A percentile compares a stretch with the other conserved stretches of the same genome.
phyloP scores from a whole-genome alignment of 2,329 filamentous ascomycete species.

The Fusarium sp. region DNA sequence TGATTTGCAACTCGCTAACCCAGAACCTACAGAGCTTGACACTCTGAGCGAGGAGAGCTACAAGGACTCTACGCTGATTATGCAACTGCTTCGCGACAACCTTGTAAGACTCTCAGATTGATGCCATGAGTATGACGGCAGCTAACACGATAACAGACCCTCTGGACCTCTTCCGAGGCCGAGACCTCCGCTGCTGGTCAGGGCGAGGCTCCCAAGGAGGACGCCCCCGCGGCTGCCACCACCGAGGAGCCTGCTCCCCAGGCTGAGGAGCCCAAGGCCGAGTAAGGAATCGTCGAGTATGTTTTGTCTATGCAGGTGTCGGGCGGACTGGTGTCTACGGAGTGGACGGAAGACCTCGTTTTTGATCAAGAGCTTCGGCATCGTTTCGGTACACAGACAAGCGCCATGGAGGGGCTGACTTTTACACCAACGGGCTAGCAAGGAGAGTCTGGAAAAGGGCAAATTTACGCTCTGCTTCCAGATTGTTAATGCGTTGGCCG shows the following conservation, averaged over 20 bases:
- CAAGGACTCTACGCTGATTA: conserved; percentile 98
- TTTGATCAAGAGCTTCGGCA: conserved; percentile 61
- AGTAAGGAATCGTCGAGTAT: conserved; percentile 59
- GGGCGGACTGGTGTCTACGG: conserved; percentile 71
- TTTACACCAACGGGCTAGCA: conserved; percentile 53
- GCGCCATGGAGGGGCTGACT: conserved; percentile 52
- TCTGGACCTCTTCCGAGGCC: conserved; percentile 99
- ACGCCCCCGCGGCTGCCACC: conserved; percentile 63
- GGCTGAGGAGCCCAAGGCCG: conserved; percentile 75
- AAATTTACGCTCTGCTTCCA: conserved; percentile 65
- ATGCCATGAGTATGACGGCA: neutral
- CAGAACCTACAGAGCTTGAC: conserved; percentile 77
- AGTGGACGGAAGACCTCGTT: conserved; percentile 70
- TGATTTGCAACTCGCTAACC: conserved; percentile 2
- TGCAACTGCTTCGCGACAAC: conserved; percentile 98
- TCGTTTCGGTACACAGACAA: conserved; percentile 60
- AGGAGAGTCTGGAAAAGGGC: conserved; percentile 57
- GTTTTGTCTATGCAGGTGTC: conserved; percentile 51
- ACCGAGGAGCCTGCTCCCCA: conserved; percentile 66
- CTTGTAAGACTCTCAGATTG: conserved; percentile 68
- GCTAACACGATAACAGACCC: conserved; percentile 72
- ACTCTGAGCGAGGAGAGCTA: conserved; percentile 98
- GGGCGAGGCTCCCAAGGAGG: conserved; percentile 60
- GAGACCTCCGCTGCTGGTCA: conserved; percentile 75
- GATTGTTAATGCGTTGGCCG: conserved; percentile 65